A percentile compares a stretch with the other conserved stretches of the same genome.
These are phyloP conservation scores for Globisporangium yorkense DNA, from an alignment of 352 stramenopile genomes.

Conservation along the genomic window DNA sequence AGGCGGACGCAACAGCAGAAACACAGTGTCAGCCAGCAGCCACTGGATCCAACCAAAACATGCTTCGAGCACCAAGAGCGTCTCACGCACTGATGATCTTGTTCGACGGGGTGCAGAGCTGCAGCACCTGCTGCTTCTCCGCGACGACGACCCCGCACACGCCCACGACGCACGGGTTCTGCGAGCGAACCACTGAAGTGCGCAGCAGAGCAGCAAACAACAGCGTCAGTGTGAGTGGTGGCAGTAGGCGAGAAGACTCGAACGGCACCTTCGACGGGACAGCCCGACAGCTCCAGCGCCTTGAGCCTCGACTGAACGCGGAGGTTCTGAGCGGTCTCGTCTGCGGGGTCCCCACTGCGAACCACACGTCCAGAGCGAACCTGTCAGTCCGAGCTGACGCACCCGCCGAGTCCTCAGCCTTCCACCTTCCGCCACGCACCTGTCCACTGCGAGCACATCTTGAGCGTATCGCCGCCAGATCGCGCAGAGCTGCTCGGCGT, in stretches of 20 bases:
- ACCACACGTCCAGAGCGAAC: neutral
- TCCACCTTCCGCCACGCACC: slow-evolving; percentile 5
- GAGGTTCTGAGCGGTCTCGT: slow-evolving; percentile 11
- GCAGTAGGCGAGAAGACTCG: neutral
- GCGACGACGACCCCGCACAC: slow-evolving; percentile 51
- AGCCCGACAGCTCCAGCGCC: slow-evolving; percentile 61
- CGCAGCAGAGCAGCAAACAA: neutral
- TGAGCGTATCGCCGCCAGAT: slow-evolving; percentile 63
- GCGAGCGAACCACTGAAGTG: slow-evolving; percentile 40
- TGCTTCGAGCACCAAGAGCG: neutral
- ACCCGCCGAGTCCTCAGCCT: neutral
- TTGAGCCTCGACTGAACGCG: slow-evolving; percentile 53
- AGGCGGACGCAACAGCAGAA: slow-evolving; percentile 3
- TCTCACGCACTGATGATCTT: slow-evolving; percentile 49
- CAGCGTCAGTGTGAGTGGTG: neutral
- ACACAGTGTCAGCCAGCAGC: slow-evolving; percentile 1
- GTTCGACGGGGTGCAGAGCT: slow-evolving; percentile 33
- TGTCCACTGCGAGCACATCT: slow-evolving; percentile 41
- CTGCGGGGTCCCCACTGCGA: slow-evolving; percentile 10
- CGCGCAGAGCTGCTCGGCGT: slow-evolving; percentile 53
- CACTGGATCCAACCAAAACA: no score
- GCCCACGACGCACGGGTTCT: slow-evolving; percentile 53
- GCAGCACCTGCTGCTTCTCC: slow-evolving; percentile 51
- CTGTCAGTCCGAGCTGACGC: neutral
- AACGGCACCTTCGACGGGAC: slow-evolving; percentile 48